A percentile compares a stretch with the other conserved stretches of the same genome.
Evolutionary conservation across 2,329 filamentous ascomycete species (phyloP).

Genomic region (Alternaria atra): DNA sequence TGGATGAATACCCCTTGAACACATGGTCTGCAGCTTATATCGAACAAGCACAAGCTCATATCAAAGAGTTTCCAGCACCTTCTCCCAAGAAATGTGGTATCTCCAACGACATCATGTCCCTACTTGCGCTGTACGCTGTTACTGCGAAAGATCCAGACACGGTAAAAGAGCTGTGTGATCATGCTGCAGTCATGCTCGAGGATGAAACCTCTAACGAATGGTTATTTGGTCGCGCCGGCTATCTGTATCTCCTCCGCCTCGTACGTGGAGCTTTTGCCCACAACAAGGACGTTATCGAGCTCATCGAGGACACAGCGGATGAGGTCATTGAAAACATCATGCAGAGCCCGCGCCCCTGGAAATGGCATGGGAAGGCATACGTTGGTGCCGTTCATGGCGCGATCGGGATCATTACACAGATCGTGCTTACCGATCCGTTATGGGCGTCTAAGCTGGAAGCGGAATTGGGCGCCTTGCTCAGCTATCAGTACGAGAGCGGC

Average conservation of each 20-base stretch:
- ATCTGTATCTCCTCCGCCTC: constrained; percentile 72
- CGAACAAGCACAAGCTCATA: constrained; percentile 59
- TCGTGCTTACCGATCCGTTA: constrained; percentile 66
- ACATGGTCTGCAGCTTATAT: constrained; percentile 62
- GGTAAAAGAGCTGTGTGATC: constrained; percentile 60
- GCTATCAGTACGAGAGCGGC: constrained; percentile 67
- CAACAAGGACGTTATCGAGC: constrained; percentile 60
- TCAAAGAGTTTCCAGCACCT: constrained; percentile 59
- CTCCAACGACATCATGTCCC: constrained; percentile 60
- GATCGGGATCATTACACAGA: constrained; percentile 75
- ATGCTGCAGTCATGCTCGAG: constrained; percentile 58
- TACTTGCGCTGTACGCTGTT: constrained; percentile 60
- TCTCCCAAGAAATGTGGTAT: constrained; percentile 58
- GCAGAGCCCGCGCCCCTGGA: constrained; percentile 65
- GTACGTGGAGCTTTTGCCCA: constrained; percentile 66
- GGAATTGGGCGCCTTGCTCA: constrained; percentile 65
- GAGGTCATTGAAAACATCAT: constrained; percentile 69
- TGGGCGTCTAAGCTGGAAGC: constrained; percentile 64
- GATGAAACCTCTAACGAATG: constrained; percentile 67
- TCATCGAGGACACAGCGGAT: constrained; percentile 62
- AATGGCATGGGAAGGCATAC: constrained; percentile 70
- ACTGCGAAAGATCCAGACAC: constrained; percentile 61
- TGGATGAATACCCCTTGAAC: constrained; percentile 58
- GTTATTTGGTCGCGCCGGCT: constrained; percentile 72
- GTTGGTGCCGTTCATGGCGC: constrained; percentile 73